These are phyloP conservation scores for Boehmeria nivea DNA, from an alignment of 306 rosid genomes.

Conservation along the genomic window DNA sequence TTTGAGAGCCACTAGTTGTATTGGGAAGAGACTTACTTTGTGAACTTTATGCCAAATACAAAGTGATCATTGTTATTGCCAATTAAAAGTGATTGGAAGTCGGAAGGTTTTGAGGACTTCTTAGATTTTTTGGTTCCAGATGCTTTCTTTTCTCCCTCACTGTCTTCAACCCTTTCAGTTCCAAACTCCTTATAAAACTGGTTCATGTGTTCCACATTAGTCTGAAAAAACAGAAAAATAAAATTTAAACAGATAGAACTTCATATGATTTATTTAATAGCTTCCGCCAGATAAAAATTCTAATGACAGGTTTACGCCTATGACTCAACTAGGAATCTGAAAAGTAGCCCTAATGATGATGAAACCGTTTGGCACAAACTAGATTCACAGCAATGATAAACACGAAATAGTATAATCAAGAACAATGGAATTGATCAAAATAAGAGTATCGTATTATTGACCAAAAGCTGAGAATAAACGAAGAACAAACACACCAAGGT, in stretches of 20 bases:
- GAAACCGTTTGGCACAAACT: too few species aligned
- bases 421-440: too few species aligned
- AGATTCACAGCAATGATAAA: too few species aligned
- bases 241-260: too few species aligned
- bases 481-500: too few species aligned
- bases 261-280: too few species aligned
- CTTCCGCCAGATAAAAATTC: background rate
- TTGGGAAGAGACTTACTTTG: constrained; percentile 40
- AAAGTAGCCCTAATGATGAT: background rate
- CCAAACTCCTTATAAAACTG: constrained; percentile 72
- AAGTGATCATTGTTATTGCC: constrained; percentile 78
- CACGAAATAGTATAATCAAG: too few species aligned
- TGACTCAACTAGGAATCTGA: background rate
- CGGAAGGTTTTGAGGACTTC: constrained; percentile 60
- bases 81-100: constrained; percentile 70
- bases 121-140: constrained; percentile 29
- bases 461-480: too few species aligned
- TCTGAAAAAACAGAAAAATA: constrained; percentile 38
- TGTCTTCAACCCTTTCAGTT: constrained; percentile 42
- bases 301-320: background rate
- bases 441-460: too few species aligned
- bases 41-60: constrained; percentile 91
- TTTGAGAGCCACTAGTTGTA: too few species aligned
- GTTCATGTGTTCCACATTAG: constrained; percentile 63
- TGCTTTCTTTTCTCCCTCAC: constrained; percentile 22